Evolutionary conservation across 345 rosid genomes (phyloP).

Genomic region (Xanthoceras sorbifolium): DNA sequence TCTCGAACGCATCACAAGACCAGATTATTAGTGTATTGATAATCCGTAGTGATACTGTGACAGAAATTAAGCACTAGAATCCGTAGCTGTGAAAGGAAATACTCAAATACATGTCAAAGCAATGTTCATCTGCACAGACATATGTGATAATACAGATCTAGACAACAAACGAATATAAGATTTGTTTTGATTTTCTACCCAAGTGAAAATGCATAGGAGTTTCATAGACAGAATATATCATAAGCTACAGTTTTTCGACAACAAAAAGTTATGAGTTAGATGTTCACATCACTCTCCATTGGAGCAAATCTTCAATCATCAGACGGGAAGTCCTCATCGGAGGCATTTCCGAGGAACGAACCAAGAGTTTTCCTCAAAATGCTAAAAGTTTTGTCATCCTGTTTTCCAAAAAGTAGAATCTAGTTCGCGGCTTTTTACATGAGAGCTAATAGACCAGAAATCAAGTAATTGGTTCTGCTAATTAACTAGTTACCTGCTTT

Average conservation of each 20-base stretch:
- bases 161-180: not conserved
- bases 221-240: not conserved
- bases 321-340: conserved; percentile 69
- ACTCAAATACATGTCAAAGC: not conserved
- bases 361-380: conserved; percentile 74
- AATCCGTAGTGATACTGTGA: not conserved
- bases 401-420: conserved; percentile 17
- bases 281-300: not conserved
- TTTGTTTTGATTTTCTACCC: not conserved
- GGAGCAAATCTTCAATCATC: conserved; percentile 50
- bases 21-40: too few species aligned
- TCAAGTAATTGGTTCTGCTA: not conserved
- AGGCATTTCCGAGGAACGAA: conserved; percentile 61
- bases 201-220: not conserved
- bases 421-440: not conserved
- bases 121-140: not conserved
- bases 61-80: not conserved
- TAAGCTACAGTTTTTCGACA: not conserved
- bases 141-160: not conserved
- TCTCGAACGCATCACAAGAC: too few species aligned
- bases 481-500: conserved; percentile 44
- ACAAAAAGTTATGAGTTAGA: not conserved
- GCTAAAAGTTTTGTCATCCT: conserved; percentile 80
- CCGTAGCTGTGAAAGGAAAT: too few species aligned
- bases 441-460: not conserved